Evolutionary conservation across 2,329 filamentous ascomycete genomes (phyloP), one percentile per base, ranked within the genome.

Genomic region (Onygena corvina): DNA sequence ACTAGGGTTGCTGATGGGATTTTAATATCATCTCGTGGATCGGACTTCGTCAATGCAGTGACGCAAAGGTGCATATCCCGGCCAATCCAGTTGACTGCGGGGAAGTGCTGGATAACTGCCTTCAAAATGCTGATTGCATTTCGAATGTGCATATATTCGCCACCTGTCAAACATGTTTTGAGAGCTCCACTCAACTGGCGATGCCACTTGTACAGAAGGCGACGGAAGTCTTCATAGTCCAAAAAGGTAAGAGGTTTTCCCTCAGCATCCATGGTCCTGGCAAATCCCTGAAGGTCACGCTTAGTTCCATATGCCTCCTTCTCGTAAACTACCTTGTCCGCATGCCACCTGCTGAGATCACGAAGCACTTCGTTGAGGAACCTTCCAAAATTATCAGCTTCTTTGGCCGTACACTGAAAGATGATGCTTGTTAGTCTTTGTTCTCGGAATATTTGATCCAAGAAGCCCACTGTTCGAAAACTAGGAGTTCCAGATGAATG

Each of bases 141-240:
- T 49, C 90, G 82, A 62, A 96, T 94, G 64, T 95, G 89, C 84
- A 95, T 95, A 77, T 92, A 98, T 66, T 96, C 90, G 27, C 79
- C 81, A 23, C 83, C 83, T 14, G 80, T 79, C 42, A 98, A 74
- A 62, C 90, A 95, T 31, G 77, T 76, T 62, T 88, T 89, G 49
- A 98, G 71, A 2, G 90, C 86, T 46, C 72, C 77, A 58, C 84
- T 84, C 36, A 98, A 70, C 54, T 84, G 80, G 58, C 83, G 81
- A 65, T 98, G 93, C 88, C 90, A 96, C 58, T 86, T 84, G 71
- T 84, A 92, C 27, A 95, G 73, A 47, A 93, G 70, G 57, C 86
- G 82, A 46, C 87, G 82, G 71, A 93, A 98, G 49, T 87, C 81
- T 55, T 89, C 85, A 63, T 87, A 92, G 50, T 88, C 83, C 52